Evolutionary conservation across 495 filamentous ascomycete genomes (phyloP).

Genomic region (Tuber indicum): DNA sequence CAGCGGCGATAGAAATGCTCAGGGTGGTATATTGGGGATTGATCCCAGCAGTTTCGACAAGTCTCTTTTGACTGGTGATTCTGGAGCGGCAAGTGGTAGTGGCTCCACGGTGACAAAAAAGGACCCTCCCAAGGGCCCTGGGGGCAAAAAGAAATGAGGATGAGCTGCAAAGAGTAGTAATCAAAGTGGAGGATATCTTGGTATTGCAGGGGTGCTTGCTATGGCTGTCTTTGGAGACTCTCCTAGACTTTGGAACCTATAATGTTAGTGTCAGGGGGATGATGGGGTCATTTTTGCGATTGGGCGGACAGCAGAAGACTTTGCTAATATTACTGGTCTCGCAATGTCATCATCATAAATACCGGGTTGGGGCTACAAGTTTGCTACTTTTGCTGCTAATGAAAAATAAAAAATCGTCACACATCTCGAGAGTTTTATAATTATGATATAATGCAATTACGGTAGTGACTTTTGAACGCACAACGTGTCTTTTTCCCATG

Average conservation of each 20-base stretch:
- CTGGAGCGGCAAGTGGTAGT: conserved; percentile 5
- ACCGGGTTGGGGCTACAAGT: not conserved
- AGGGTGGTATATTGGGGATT: conserved; percentile 90
- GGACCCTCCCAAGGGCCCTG: conserved; percentile 33
- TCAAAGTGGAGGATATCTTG: conserved; percentile 20
- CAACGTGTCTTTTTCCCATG: not conserved
- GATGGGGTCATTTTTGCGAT: not conserved
- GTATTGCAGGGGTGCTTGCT: not conserved
- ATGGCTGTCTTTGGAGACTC: not conserved
- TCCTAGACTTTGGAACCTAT: not conserved
- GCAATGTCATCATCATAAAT: not conserved
- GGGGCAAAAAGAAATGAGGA: conserved; percentile 33
- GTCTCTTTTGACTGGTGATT: conserved; percentile 43
- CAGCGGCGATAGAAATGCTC: conserved; percentile 79
- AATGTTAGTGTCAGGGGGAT: not conserved
- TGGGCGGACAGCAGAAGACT: not conserved
- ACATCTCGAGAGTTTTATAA: not conserved
- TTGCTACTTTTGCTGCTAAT: not conserved
- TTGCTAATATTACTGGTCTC: not conserved
- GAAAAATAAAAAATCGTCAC: not conserved
- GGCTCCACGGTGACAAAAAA: conserved; percentile 20
- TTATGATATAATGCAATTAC: not conserved
- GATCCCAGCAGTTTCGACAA: conserved; percentile 87
- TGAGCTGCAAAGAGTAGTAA: conserved; percentile 27
- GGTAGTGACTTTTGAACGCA: not conserved